phyloP scores from a whole-genome alignment of 441 rosid species.

The Macaranga tanarius region DNA sequence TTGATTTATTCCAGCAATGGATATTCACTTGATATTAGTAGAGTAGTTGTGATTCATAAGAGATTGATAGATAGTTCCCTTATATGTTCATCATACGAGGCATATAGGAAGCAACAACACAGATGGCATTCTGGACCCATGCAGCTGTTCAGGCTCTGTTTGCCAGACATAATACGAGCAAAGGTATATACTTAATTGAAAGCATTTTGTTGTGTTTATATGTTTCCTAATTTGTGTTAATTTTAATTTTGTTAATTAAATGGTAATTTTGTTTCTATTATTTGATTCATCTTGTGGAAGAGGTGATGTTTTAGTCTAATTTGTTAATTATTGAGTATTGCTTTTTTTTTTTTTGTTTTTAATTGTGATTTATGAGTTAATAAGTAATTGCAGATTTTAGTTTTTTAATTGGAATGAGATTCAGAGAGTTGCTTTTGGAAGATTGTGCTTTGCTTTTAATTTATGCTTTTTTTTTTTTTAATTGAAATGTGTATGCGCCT shows the following conservation, averaged over 20 bases:
- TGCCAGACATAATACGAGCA: slow-evolving; percentile 61
- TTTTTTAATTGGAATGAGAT: neutral
- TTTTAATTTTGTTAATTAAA: too few relatives aligned
- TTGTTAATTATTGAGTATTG: neutral
- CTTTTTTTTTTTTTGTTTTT: too few relatives aligned
- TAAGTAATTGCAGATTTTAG: neutral
- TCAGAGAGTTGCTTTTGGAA: too few relatives aligned
- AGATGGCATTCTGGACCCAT: slow-evolving; percentile 99
- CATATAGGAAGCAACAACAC: slow-evolving; percentile 92
- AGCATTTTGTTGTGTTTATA: neutral
- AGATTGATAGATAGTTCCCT: slow-evolving; percentile 18
- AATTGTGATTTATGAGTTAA: neutral
- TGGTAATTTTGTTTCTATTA: too few relatives aligned
- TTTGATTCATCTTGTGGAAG: slow-evolving; percentile 37
- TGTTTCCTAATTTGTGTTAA: neutral
- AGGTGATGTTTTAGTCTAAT: slow-evolving; percentile 34
- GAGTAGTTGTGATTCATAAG: neutral
- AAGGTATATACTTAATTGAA: slow-evolving; percentile 43
- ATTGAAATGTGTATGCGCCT: too few relatives aligned
- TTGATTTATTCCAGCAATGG: neutral
- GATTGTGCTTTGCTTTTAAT: too few relatives aligned
- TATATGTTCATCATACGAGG: slow-evolving; percentile 71
- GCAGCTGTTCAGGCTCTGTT: slow-evolving; percentile 90
- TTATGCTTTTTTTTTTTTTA: too few relatives aligned
- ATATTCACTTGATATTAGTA: neutral